phyloP scores from a whole-genome alignment of 441 rosid genomes.

The Gossypium davidsonii region DNA sequence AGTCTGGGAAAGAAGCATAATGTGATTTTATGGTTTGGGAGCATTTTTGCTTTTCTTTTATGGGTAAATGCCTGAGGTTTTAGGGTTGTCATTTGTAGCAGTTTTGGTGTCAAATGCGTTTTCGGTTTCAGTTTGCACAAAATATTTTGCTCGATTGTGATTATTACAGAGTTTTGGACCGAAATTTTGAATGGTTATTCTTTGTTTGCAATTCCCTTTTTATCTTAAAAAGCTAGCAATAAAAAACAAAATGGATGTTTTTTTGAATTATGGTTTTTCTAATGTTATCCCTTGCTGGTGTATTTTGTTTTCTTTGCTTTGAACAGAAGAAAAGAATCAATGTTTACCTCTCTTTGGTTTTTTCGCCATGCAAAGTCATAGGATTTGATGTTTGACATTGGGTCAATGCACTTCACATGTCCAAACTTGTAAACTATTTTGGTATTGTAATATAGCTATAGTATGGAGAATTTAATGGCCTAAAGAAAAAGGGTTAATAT shows the following conservation, averaged over 20 bases:
- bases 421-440: neutral
- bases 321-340: neutral
- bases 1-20: conserved; percentile 19
- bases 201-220: conserved; percentile 25
- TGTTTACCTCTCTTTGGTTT: neutral
- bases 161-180: conserved; percentile 15
- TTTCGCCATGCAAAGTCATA: neutral
- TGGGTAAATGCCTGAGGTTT: conserved; percentile 9
- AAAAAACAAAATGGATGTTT: neutral
- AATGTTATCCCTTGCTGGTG: neutral
- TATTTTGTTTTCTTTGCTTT: neutral
- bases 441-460: neutral
- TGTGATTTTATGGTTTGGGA: conserved; percentile 14
- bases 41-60: conserved; percentile 1
- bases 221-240: neutral
- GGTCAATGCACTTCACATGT: neutral
- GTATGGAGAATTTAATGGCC: neutral
- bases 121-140: conserved; percentile 6
- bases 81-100: conserved; percentile 31
- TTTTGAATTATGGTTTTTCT: neutral
- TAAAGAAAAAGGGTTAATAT: neutral
- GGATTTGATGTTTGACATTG: neutral
- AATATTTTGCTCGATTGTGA: conserved; percentile 19
- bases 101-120: conserved; percentile 31
- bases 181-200: conserved; percentile 41